Percentiles rank a stretch among this genome's conserved stretches.
Conservation (phyloP, 75 land plant species). For the Pseudotsuga menziesii region DNA sequence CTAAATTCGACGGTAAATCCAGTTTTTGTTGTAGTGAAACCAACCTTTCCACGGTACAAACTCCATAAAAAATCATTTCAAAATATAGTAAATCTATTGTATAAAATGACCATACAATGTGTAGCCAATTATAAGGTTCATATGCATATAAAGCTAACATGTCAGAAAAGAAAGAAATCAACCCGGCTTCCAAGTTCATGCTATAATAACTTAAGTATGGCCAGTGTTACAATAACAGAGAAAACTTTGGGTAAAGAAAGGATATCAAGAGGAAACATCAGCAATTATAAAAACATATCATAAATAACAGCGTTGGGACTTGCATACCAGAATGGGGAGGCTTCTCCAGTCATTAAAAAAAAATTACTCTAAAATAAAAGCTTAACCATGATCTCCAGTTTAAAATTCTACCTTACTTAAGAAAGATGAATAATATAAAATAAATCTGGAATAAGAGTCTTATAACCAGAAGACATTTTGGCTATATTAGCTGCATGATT, state of each 20-base stretch:
- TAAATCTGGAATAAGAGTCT: constrained; percentile 84
- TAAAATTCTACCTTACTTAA: not conserved
- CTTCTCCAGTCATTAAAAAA: not conserved
- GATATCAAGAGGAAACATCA: too few relatives aligned
- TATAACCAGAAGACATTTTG: constrained; percentile 54
- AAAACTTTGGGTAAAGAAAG: too few relatives aligned
- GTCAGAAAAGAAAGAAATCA: too few relatives aligned
- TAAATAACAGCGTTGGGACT: not conserved
- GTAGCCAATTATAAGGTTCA: not conserved
- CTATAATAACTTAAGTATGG: too few relatives aligned
- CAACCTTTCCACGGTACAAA: constrained; percentile 86
- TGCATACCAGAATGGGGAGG: not conserved
- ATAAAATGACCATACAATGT: not conserved
- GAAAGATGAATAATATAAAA: not conserved
- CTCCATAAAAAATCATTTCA: constrained; percentile 25
- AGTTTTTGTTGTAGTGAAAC: too few relatives aligned
- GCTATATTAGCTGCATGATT: constrained; percentile 79
- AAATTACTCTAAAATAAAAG: not conserved
- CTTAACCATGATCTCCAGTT: not conserved
- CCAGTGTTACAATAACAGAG: too few relatives aligned
- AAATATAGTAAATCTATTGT: not conserved
- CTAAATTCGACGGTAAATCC: too few relatives aligned
- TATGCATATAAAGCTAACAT: not conserved
- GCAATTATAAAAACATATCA: too few relatives aligned
- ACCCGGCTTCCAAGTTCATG: too few relatives aligned